Percentiles rank a stretch among this genome's conserved stretches.
These are phyloP conservation scores for Suillus clintonianus DNA, from an alignment of 768 basidiomycete genomes.

Conservation along the genomic window DNA sequence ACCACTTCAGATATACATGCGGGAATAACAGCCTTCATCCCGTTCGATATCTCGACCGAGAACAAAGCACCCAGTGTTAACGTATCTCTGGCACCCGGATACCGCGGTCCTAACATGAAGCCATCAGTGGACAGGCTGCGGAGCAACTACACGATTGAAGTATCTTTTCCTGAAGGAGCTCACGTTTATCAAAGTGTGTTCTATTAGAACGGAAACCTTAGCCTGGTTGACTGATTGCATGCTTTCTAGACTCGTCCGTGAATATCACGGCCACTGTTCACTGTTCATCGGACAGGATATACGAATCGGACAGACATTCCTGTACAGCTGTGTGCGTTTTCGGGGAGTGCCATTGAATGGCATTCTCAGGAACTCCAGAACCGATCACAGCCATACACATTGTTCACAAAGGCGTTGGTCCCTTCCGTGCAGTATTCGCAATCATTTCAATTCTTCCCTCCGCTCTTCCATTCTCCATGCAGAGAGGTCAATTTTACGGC, in stretches of 20 bases:
- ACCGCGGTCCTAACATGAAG: not conserved
- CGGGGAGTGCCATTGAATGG: not conserved
- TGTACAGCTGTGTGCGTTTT: not conserved
- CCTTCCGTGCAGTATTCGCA: not conserved
- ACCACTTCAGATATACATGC: conserved; percentile 11
- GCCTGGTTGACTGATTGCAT: not conserved
- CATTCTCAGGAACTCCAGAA: not conserved
- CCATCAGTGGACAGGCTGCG: not conserved
- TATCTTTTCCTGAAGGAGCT: not conserved
- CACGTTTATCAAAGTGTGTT: not conserved
- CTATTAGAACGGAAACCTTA: not conserved
- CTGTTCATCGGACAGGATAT: conserved; percentile 6
- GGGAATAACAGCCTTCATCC: conserved; percentile 3
- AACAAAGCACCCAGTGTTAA: not conserved
- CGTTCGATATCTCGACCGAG: not conserved
- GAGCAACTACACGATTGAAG: conserved; percentile 11
- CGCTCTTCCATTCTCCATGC: not conserved
- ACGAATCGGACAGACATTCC: conserved; percentile 7
- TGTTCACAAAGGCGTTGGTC: not conserved
- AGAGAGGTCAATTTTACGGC: conserved; percentile 9
- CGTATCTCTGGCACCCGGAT: not conserved
- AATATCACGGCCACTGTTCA: not conserved
- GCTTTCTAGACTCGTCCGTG: not conserved
- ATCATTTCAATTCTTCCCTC: not conserved
- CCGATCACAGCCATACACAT: not conserved